phyloP scores from a whole-genome alignment of 116 monocot species.

The Zostera marina region DNA sequence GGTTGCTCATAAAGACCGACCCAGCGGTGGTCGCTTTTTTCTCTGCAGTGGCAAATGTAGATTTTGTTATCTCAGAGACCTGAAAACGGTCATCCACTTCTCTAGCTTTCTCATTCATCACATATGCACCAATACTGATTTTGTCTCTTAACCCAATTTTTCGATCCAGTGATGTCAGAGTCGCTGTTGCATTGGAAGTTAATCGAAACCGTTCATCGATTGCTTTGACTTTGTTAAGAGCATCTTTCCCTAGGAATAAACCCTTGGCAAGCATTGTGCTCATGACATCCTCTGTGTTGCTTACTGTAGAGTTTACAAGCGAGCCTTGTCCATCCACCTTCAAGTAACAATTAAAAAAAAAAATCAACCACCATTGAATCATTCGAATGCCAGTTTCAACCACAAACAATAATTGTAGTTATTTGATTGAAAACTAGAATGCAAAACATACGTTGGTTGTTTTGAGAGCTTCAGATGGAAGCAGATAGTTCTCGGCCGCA shows the following conservation, averaged over 20 bases:
- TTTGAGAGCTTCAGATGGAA: slow-evolving; percentile 48
- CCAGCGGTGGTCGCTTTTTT: slow-evolving; percentile 30
- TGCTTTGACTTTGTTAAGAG: slow-evolving; percentile 33
- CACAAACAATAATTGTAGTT: too few relatives aligned
- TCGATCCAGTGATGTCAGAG: slow-evolving; percentile 33
- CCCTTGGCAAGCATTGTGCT: slow-evolving; percentile 68
- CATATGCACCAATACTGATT: slow-evolving; percentile 29
- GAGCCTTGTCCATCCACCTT: slow-evolving; percentile 3
- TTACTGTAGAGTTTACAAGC: slow-evolving; percentile 19
- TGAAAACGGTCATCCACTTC: slow-evolving; percentile 48
- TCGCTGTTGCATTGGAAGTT: slow-evolving; percentile 31
- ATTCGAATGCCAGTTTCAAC: too few relatives aligned
- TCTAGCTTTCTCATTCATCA: slow-evolving; percentile 28
- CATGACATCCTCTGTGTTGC: slow-evolving; percentile 47
- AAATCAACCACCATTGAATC: too few relatives aligned
- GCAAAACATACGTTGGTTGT: slow-evolving; percentile 13
- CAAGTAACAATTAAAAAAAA: slow-evolving; percentile 2
- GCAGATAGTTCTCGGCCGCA: slow-evolving; percentile 51
- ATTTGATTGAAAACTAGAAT: background rate
- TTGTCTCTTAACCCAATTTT: slow-evolving; percentile 45
- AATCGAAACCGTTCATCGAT: slow-evolving; percentile 44
- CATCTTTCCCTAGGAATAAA: slow-evolving; percentile 55
- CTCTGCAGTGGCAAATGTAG: slow-evolving; percentile 38
- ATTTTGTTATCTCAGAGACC: slow-evolving; percentile 40
- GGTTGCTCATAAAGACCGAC: slow-evolving; percentile 31